A percentile compares a stretch with the other conserved stretches of the same genome.
Conservation (phyloP, 495 filamentous ascomycete genomes). For the Penicillium dipodomyicola region DNA sequence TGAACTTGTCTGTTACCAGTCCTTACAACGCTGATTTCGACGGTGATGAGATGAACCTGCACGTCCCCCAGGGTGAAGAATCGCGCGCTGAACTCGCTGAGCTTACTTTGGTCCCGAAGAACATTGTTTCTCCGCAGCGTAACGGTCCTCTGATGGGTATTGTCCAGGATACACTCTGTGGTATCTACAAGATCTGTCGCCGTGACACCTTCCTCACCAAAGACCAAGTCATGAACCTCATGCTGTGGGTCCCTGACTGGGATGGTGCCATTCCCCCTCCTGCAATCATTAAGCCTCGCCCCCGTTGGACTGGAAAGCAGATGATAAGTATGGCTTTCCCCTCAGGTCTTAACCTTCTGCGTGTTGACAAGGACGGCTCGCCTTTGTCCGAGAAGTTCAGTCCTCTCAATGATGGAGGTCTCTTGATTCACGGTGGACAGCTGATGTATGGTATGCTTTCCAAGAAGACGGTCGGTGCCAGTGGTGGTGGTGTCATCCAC, state of each 20-base stretch:
- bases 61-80: constrained; percentile 96
- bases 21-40: constrained; percentile 99
- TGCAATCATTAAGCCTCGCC: constrained; percentile 85
- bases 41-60: constrained; percentile 99
- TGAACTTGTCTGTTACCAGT: constrained; percentile 95
- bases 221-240: constrained; percentile 89
- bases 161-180: constrained; percentile 94
- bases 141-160: constrained; percentile 99
- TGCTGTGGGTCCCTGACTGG: constrained; percentile 97
- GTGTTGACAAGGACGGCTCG: constrained; percentile 55
- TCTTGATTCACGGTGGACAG: constrained; percentile 83
- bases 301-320: constrained; percentile 98
- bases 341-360: constrained; percentile 74
- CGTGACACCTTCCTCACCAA: constrained; percentile 87
- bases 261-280: constrained; percentile 90
- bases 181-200: constrained; percentile 93
- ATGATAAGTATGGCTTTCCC: constrained; percentile 92
- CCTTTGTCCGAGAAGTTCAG: constrained; percentile 52
- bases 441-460: constrained; percentile 84
- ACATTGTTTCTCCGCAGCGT: constrained; percentile 96
- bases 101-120: constrained; percentile 92
- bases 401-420: constrained; percentile 73
- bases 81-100: constrained; percentile 88
- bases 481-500: constrained; percentile 84
- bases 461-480: constrained; percentile 92